Evolutionary conservation across 495 filamentous ascomycete genomes (phyloP), one percentile per base, ranked within the genome.

Genomic region (Penicillium angulare): DNA sequence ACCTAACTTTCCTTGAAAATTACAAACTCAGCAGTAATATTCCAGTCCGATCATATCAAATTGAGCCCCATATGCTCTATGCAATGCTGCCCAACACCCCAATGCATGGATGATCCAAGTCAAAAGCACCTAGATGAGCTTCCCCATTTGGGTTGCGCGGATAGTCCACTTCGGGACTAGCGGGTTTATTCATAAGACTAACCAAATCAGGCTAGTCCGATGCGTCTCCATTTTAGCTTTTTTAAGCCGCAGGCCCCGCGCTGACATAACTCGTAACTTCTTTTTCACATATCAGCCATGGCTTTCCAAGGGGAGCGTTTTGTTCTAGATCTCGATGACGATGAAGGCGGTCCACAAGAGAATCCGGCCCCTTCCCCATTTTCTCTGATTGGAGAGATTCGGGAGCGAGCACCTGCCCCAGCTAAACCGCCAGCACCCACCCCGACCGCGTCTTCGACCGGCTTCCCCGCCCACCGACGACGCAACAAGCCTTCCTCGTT

Each of bases 381-480:
- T 53, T 63, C 72, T 29, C 79, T 91, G 35, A 76, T 98, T 36
- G 74, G 77, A 20, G 92, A 97, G 52, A 85, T 98, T 67, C 70
- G 81, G 55, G 93, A 97, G 71, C 83, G 88, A 31, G 69, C 60
- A 26, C 68, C 84, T 10, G 63, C 78, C 23, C 60, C 72, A 20
- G 68, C 75, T 12, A 65, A 79, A 1, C 79, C 77, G 36, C 88
- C 90, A 5, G 74, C 77, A 40, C 83, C 86, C 9, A 79, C 74
- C 44, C 66, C 49, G 31, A 54, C 59, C 34, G 53, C 56, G 17
- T 77, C 80, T 18, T 61, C 79, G 5, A 84, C 78, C n/a, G 93
- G 92, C 1, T 97, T 97, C 53, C 93, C 93, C 21, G 81, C 81
- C 35, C 92, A 88, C 71, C 92, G 87, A 61, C 92, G 86, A 59